Evolutionary conservation across 352 stramenopile genomes (phyloP), one percentile per base, ranked within the genome.

Genomic region (Pythium aquatile): DNA sequence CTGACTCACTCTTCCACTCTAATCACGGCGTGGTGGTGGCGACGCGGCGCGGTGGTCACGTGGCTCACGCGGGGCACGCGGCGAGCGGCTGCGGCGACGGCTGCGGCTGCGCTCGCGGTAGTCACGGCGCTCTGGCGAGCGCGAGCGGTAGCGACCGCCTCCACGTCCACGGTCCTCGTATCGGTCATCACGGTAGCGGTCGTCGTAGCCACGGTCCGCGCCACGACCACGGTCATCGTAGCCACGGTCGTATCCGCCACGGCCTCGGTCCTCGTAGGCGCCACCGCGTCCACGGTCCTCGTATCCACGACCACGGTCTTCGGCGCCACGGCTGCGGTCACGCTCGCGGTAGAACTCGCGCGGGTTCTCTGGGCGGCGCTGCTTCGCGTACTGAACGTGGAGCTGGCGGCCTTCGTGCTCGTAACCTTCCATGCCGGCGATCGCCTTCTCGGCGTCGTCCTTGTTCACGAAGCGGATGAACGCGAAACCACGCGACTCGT

Each of bases 391-490:
- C 69, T 91, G 80, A 69, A 91, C 84, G 67, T 79, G 80, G 68
- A 91, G 60, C 63, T 87, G 73, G 55, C 82, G 78, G 58, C 79
- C 83, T 61, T 90, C 81, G 70, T 88, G 90, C 13, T 90, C 78
- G 66, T 87, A 76, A 48, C 76, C 78, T 55, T 93, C 79, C 76
- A 90, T 86, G 56, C 58, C 83, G 17, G 84, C 79, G 57, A 97
- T 91, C 29, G 89, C 89, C 65, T 96, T 87, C 46, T 97, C 89
- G 6, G 89, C 89, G 55, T 97, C 89, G 29, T 88, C 81, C 71
- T 93, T 91, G 67, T 95, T 78, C 65, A 94, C 62, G 69, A 93
- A 97, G 11, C 87, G 83, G 46, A 97, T 89, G 72, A 97, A 97
- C 40, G 86, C 87, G 51, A 92, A 95, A 17, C 83, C 83, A 55